phyloP scores from a whole-genome alignment of 371 early-diverging fungal genomes.

The Sporodiniella umbellata region DNA sequence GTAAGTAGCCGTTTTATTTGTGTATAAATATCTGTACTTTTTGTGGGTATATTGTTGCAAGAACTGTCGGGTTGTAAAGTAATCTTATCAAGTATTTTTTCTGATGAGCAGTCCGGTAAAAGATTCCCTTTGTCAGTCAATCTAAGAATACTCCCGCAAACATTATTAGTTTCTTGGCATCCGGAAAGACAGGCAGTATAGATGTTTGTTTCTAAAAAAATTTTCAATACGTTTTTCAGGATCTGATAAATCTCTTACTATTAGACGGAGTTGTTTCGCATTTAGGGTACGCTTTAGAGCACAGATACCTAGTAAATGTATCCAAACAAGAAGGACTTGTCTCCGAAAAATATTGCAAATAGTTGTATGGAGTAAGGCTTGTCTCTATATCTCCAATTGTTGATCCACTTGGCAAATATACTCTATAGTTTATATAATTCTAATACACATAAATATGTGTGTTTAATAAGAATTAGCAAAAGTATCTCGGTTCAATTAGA shows the following conservation, averaged over 20 bases:
- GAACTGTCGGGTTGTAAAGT: conserved; percentile 9
- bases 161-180: conserved; percentile 6
- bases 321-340: neutral
- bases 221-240: neutral
- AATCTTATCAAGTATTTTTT: neutral
- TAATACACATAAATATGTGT: neutral
- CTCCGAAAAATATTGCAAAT: neutral
- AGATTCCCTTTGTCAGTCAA: neutral
- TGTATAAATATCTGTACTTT: conserved; percentile 11
- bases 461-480: neutral
- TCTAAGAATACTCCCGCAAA: conserved; percentile 7
- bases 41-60: conserved; percentile 19
- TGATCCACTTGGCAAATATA: conserved; percentile 13
- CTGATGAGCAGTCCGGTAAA: conserved; percentile 16
- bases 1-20: neutral
- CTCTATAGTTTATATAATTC: conserved; percentile 15
- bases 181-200: conserved; percentile 13
- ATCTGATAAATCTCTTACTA: conserved; percentile 4
- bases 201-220: conserved; percentile 5
- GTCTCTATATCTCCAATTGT: neutral
- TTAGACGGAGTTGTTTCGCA: conserved; percentile 12
- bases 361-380: neutral
- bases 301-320: conserved; percentile 16
- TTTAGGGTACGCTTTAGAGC: conserved; percentile 23
- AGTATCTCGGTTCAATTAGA: neutral